Conservation (phyloP, 352 stramenopile species). For the Pythium apleroticum region DNA sequence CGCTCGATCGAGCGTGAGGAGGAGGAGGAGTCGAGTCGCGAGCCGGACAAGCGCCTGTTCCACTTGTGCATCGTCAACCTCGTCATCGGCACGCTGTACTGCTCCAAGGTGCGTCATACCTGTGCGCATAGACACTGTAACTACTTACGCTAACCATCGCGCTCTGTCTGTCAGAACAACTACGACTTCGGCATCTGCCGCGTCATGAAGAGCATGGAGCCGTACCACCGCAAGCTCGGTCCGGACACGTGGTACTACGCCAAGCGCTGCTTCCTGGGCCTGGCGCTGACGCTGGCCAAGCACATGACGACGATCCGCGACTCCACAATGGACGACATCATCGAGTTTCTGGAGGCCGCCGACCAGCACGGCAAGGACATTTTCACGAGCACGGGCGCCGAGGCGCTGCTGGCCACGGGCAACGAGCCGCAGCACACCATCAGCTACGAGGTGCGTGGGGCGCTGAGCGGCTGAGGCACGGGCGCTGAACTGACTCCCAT, state of each 20-base stretch:
- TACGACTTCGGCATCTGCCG: constrained; percentile 96
- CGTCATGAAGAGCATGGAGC: constrained; percentile 95
- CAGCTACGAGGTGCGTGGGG: constrained; percentile 80
- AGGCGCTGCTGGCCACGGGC: constrained; percentile 29
- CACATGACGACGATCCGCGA: constrained; percentile 95
- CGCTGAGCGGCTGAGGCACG: not conserved
- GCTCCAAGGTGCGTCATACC: constrained; percentile 76
- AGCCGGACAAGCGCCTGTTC: constrained; percentile 90
- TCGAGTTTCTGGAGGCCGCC: constrained; percentile 91
- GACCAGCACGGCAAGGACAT: constrained; percentile 93
- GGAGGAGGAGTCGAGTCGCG: constrained; percentile 82
- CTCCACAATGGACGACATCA: constrained; percentile 93
- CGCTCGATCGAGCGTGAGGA: constrained; percentile 95
- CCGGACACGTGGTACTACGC: constrained; percentile 96
- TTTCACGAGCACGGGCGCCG: constrained; percentile 72
- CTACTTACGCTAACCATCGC: not conserved
- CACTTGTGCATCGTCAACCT: constrained; percentile 98
- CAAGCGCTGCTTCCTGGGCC: constrained; percentile 94
- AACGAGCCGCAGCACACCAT: constrained; percentile 82
- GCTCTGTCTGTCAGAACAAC: constrained; percentile 69
- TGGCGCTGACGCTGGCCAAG: constrained; percentile 93
- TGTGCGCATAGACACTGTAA: no score
- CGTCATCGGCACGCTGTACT: constrained; percentile 97
- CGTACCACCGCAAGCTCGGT: constrained; percentile 95
- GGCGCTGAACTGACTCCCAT: not conserved